phyloP scores from a whole-genome alignment of 306 rosid genomes.

The Cucumis cinereus region DNA sequence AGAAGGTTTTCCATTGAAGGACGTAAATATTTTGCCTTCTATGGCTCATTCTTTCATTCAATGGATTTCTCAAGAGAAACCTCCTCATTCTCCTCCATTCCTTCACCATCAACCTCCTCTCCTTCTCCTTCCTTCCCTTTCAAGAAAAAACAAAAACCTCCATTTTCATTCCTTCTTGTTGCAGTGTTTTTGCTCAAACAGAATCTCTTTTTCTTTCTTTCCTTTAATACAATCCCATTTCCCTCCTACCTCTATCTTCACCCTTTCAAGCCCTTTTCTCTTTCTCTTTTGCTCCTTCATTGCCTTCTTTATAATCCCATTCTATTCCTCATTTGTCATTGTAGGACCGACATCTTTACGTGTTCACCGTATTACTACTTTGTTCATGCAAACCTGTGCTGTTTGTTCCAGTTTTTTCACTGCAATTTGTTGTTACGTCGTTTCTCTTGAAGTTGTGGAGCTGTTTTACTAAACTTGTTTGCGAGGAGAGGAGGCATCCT shows the following conservation, averaged over 20 bases:
- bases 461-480: neutral
- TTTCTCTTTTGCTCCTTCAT: neutral
- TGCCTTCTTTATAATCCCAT: neutral
- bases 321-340: neutral
- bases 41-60: neutral
- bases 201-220: neutral
- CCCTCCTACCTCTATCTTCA: neutral
- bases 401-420: neutral
- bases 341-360: neutral
- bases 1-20: constrained; percentile 4
- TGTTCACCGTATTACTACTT: neutral
- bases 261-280: neutral
- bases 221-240: neutral
- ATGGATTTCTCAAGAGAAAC: neutral
- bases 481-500: neutral
- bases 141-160: neutral
- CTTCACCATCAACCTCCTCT: neutral
- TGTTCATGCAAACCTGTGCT: neutral
- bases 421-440: neutral
- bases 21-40: neutral
- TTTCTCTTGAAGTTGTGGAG: neutral
- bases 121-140: neutral
- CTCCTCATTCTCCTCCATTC: neutral
- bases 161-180: neutral
- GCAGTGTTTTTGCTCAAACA: neutral